These are phyloP conservation scores for Neocucurbitaria cava DNA, from an alignment of 2,329 filamentous ascomycete species.

Conservation along the genomic window DNA sequence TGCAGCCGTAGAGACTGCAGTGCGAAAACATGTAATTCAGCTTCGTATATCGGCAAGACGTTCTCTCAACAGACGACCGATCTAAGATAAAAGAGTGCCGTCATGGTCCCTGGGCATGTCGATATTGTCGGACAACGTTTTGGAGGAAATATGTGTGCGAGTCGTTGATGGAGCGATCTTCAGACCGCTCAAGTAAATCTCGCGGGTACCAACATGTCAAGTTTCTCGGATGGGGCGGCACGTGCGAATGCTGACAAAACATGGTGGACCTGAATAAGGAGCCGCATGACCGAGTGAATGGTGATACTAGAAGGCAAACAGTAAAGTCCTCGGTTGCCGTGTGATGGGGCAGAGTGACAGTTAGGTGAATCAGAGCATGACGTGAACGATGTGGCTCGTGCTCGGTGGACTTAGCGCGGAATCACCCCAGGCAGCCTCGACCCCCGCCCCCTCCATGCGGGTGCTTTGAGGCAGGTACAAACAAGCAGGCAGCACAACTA, in stretches of 20 bases:
- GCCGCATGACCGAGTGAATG: neutral
- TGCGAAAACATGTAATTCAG: neutral
- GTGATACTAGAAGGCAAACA: neutral
- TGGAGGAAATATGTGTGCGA: too few species aligned
- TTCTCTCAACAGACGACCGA: too few species aligned
- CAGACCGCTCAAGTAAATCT: too few species aligned
- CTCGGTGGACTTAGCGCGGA: conserved; percentile 3
- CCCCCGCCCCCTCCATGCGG: conserved; percentile 13
- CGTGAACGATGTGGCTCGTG: conserved; percentile 5
- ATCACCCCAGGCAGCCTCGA: conserved; percentile 8
- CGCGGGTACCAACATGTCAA: too few species aligned
- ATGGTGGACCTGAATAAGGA: too few species aligned
- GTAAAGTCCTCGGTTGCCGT: neutral
- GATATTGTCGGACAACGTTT: too few species aligned
- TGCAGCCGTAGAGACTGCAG: neutral
- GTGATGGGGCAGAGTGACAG: conserved; percentile 2
- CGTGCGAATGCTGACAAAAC: too few species aligned
- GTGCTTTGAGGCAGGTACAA: neutral
- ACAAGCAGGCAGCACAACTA: neutral
- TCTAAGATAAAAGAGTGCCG: too few species aligned
- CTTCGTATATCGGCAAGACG: too few species aligned
- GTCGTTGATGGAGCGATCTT: too few species aligned
- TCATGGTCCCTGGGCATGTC: too few species aligned
- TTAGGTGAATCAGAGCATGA: neutral
- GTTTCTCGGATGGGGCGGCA: too few species aligned